Percentiles rank a stretch among this genome's conserved stretches.
These are phyloP conservation scores for Colletotrichum destructivum DNA, from an alignment of 2,329 filamentous ascomycete genomes.

Conservation along the genomic window DNA sequence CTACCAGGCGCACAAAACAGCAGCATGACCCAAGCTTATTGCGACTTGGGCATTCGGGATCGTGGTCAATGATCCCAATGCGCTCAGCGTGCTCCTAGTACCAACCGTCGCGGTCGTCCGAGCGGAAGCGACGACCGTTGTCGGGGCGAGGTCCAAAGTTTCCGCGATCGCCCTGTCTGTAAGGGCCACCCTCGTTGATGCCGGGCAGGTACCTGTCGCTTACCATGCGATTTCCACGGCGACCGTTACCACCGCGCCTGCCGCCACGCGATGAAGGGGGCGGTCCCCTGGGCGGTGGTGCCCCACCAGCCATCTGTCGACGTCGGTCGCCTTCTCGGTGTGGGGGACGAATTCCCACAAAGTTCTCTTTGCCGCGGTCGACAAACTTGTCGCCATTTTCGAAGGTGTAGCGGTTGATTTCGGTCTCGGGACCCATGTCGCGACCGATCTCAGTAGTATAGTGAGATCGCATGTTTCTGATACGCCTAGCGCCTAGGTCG, in stretches of 20 bases:
- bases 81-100: constrained; percentile 3
- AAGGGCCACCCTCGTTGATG: constrained; percentile 42
- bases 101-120: constrained; percentile 40
- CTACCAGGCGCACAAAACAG: not conserved
- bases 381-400: constrained; percentile 77
- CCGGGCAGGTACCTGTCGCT: constrained; percentile 54
- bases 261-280: constrained; percentile 12
- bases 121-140: constrained; percentile 40
- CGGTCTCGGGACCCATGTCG: constrained; percentile 61
- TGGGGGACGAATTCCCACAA: constrained; percentile 74
- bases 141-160: constrained; percentile 43
- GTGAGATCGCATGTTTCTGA: constrained; percentile 69
- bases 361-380: constrained; percentile 80
- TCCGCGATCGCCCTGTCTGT: constrained; percentile 45
- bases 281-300: constrained; percentile 35
- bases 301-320: constrained; percentile 46
- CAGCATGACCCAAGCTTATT: not conserved
- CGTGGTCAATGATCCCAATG: not conserved
- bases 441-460: constrained; percentile 60
- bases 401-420: constrained; percentile 80
- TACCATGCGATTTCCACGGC: constrained; percentile 47
- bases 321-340: constrained; percentile 64
- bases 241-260: constrained; percentile 49
- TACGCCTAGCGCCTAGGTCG: constrained; percentile 74
- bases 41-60: not conserved